Base-by-base conservation (phyloP, 192 early-diverging fungal species). In the Diversispora eburnea region DNA sequence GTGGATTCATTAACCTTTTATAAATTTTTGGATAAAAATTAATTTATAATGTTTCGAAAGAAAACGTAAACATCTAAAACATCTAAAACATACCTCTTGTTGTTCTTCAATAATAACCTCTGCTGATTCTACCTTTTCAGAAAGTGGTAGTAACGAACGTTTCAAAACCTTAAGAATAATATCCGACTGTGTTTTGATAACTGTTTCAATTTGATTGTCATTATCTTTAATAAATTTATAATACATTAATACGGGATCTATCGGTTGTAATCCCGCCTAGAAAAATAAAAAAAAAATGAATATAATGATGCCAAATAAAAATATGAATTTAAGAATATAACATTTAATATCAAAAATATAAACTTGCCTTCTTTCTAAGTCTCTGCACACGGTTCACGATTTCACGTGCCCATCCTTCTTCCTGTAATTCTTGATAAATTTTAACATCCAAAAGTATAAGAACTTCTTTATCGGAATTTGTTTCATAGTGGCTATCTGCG, bases 311-410 rank as follows among this genome's bases (percentile, higher is more conserved):
- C 64, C 45, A 20, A 9, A 43, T 54, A 4, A 10, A 54, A 54
- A 54, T 17, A 22, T 67, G 8, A 4, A 5, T 12, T 1, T 41
- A 67, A 67, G 8, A 48, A n/a, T 9, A 65, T n/a, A 19, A 12
- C 7, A 9, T 2, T 49, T 9, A 19, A 42, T 64, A 9, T 25
- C 3, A n/a, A 63, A 63, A 57, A 9, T 9, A 58, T 58, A 22
- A 22, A n/a, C 41, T 49, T 67, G 60, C 72, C 92, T 99, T 95
- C 86, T 99, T 99, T 77, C 97, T 88, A 73, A 96, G 78, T 68
- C 94, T 87, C 85, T 99, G 97, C 13, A 97, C 91, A 75, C 97
- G 90, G 89, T 99, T 99, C 70, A 98, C 89, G 65, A 99, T 78
- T 84, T 99, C 97, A 59, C 97, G 89, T 12, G 97, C 97, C 57